Evolutionary conservation across 2,329 filamentous ascomycete genomes (phyloP).

Genomic region (Bipolaris oryzae): DNA sequence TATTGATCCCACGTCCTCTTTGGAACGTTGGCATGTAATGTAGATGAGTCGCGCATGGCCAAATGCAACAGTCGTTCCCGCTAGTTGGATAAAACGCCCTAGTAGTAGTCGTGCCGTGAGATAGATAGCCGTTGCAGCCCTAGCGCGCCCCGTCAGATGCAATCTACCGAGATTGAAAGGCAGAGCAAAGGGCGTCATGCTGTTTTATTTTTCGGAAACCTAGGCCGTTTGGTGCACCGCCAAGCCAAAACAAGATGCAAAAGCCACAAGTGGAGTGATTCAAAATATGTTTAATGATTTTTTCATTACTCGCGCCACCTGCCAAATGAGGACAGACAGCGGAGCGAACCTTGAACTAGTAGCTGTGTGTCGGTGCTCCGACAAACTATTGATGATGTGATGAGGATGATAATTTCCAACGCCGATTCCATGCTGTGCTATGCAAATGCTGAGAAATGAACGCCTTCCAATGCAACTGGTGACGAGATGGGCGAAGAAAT

Average conservation of each 20-base stretch:
- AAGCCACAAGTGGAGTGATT: not conserved
- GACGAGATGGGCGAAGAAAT: constrained; percentile 15
- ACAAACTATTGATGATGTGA: constrained; percentile 8
- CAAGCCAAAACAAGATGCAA: constrained; percentile 11
- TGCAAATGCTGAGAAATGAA: constrained; percentile 15
- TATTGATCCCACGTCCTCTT: not conserved
- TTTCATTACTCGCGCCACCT: constrained; percentile 21
- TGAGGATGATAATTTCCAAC: constrained; percentile 11
- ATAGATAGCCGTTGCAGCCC: constrained; percentile 17
- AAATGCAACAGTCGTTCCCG: constrained; percentile 1
- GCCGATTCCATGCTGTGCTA: constrained; percentile 13
- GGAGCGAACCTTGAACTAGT: constrained; percentile 5
- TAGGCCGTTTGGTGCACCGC: constrained; percentile 2
- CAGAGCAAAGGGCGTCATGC: not conserved
- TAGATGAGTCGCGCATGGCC: constrained; percentile 1
- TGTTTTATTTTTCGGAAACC: not conserved
- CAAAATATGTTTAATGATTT: constrained; percentile 3
- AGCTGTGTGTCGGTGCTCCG: constrained; percentile 14
- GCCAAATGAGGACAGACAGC: constrained; percentile 3
- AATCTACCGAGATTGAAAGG: constrained; percentile 20
- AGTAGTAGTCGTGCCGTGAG: not conserved
- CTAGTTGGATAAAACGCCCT: not conserved
- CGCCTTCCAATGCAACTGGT: constrained; percentile 12
- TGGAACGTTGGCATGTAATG: not conserved
- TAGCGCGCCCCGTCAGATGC: constrained; percentile 11